Evolutionary conservation across 1,139 yeast species (phyloP).

Genomic region (Saccharomyces hybrid): DNA sequence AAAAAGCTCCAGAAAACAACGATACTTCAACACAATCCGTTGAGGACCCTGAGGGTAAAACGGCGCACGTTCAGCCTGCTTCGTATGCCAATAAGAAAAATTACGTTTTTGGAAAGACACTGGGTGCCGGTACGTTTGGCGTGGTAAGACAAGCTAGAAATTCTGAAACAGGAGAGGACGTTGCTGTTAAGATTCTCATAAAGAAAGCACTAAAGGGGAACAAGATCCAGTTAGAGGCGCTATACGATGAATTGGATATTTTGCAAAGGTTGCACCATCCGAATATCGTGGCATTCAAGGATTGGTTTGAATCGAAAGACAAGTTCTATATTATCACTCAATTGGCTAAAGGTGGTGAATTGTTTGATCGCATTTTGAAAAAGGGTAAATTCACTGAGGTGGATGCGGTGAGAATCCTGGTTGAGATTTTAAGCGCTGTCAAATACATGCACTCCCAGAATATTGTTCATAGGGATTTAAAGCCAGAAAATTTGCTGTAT

Average conservation of each 20-base stretch:
- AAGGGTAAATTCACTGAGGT: slow-evolving; percentile 75
- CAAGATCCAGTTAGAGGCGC: slow-evolving; percentile 44
- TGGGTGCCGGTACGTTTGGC: slow-evolving; percentile 92
- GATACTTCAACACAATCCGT: slow-evolving; percentile 8
- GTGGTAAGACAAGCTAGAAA: slow-evolving; percentile 73
- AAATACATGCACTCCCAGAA: slow-evolving; percentile 61
- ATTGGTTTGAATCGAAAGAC: slow-evolving; percentile 83
- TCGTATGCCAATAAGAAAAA: slow-evolving; percentile 56
- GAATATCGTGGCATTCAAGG: slow-evolving; percentile 73
- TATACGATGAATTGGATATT: slow-evolving; percentile 67
- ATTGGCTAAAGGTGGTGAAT: slow-evolving; percentile 85
- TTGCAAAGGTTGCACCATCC: slow-evolving; percentile 63
- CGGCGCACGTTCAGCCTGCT: slow-evolving; percentile 67
- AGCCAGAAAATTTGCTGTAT: slow-evolving; percentile 82
- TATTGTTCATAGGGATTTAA: slow-evolving; percentile 84
- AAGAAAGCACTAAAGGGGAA: slow-evolving; percentile 76
- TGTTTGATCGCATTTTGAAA: slow-evolving; percentile 73
- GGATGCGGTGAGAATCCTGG: slow-evolving; percentile 67
- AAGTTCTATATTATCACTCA: slow-evolving; percentile 67
- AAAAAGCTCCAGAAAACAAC: slow-evolving; percentile 44
- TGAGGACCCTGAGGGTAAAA: slow-evolving; percentile 35
- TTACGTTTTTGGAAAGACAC: slow-evolving; percentile 66
- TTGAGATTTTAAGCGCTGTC: slow-evolving; percentile 66
- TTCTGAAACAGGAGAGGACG: slow-evolving; percentile 54
- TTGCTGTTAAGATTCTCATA: slow-evolving; percentile 77